Evolutionary conservation across 805 yeast species (phyloP).

Genomic region (Starmerella stigmatis): DNA sequence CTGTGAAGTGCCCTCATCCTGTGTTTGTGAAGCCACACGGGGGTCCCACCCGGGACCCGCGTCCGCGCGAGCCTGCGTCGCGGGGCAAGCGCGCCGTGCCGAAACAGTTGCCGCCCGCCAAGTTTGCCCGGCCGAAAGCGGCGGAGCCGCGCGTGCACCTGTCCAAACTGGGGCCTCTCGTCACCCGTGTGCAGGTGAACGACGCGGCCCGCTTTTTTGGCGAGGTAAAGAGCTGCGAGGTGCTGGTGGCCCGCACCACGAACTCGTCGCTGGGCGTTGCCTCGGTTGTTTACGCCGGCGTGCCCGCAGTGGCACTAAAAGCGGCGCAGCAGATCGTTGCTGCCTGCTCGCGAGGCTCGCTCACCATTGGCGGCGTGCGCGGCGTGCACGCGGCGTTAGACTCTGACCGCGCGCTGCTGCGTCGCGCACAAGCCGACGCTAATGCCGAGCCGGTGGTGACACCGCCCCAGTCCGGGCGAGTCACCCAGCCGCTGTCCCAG

Average conservation of each 20-base stretch:
- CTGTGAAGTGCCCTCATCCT: conserved; percentile 8
- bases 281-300: conserved; percentile 8
- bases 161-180: conserved; percentile 7
- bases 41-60: conserved; percentile 8
- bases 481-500: not conserved
- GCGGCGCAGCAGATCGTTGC: not conserved
- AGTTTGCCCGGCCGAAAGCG: conserved; percentile 2
- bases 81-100: conserved; percentile 6
- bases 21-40: conserved; percentile 2
- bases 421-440: not conserved
- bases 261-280: conserved; percentile 19
- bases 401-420: not conserved
- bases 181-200: conserved; percentile 8
- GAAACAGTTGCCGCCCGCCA: not conserved
- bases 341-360: not conserved
- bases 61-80: not conserved
- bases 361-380: not conserved
- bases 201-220: conserved; percentile 8
- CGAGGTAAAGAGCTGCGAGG: conserved; percentile 5
- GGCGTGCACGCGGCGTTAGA: conserved; percentile 2
- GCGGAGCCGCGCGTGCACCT: conserved; percentile 6
- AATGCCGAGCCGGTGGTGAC: not conserved
- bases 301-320: not conserved
- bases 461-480: not conserved
- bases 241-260: conserved; percentile 8